Conservation (phyloP, 352 stramenopile genomes). For the Phytophthora podocarpi region DNA sequence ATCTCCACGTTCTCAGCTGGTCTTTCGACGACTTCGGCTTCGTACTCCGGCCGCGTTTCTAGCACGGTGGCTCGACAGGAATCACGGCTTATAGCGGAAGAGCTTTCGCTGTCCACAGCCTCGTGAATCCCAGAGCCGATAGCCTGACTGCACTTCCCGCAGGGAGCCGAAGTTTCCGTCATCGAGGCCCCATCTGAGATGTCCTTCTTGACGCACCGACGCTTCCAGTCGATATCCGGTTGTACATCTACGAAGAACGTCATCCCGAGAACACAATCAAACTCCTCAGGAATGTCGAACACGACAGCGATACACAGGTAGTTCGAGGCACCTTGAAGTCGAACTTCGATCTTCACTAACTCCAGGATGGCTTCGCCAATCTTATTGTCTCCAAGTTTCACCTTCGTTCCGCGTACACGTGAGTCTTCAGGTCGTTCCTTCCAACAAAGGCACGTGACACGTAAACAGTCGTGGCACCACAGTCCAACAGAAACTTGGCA, state of each 20-base stretch:
- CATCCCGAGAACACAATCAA: too few relatives aligned
- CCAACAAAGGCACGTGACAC: constrained; percentile 3
- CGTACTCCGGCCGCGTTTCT: background rate
- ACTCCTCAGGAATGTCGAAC: too few relatives aligned
- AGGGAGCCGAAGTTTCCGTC: background rate
- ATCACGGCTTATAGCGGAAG: background rate
- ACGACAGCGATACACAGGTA: too few relatives aligned
- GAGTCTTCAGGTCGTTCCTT: background rate
- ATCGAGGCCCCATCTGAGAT: background rate
- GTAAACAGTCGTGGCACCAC: too few relatives aligned
- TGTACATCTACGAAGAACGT: too few relatives aligned
- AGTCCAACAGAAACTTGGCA: too few relatives aligned
- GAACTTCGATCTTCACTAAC: constrained; percentile 6
- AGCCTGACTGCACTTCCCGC: background rate
- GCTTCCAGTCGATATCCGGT: constrained; percentile 6
- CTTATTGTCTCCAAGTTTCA: constrained; percentile 20
- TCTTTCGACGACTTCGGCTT: constrained; percentile 1
- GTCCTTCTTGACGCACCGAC: constrained; percentile 3
- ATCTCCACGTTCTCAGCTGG: constrained; percentile 1
- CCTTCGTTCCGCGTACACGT: constrained; percentile 1
- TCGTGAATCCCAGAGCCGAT: background rate
- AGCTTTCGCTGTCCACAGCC: background rate
- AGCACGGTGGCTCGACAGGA: constrained; percentile 1
- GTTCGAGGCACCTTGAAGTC: background rate
- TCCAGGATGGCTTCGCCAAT: constrained; percentile 14